A percentile compares a stretch with the other conserved stretches of the same genome.
phyloP scores from a whole-genome alignment of 2,329 filamentous ascomycete species.

The Aspergillus carbonarius region DNA sequence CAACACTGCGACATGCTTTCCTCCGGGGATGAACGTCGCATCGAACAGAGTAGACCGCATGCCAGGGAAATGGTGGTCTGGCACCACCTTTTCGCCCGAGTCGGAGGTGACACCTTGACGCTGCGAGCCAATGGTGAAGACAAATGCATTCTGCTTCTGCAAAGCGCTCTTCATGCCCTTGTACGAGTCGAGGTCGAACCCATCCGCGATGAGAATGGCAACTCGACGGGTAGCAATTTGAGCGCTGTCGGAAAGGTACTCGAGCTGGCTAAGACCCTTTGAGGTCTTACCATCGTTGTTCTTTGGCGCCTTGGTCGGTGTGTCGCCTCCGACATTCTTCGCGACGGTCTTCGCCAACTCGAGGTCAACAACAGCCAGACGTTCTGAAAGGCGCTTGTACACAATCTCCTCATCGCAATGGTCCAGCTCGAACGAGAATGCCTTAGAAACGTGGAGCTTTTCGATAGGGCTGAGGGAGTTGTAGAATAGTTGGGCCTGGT shows the following conservation, averaged over 20 bases:
- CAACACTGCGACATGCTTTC: conserved; percentile 61
- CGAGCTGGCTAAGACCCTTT: conserved; percentile 62
- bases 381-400: conserved; percentile 67
- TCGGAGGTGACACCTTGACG: conserved; percentile 65
- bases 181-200: conserved; percentile 68
- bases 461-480: conserved; percentile 37
- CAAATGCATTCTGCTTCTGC: conserved; percentile 61
- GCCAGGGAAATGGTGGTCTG: conserved; percentile 77
- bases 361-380: conserved; percentile 70
- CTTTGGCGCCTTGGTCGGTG: conserved; percentile 54
- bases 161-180: conserved; percentile 64
- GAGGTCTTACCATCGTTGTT: conserved; percentile 68
- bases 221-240: conserved; percentile 71
- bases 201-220: conserved; percentile 74
- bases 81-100: conserved; percentile 59
- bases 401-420: conserved; percentile 74
- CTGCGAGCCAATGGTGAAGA: conserved; percentile 70
- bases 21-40: conserved; percentile 73
- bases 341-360: conserved; percentile 68
- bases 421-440: conserved; percentile 41
- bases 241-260: conserved; percentile 61
- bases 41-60: conserved; percentile 78
- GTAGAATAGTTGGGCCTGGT: conserved; percentile 41
- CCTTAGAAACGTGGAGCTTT: conserved; percentile 37
- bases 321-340: conserved; percentile 67